phyloP scores from a whole-genome alignment of 306 rosid species.

The Inga leiocalycina region DNA sequence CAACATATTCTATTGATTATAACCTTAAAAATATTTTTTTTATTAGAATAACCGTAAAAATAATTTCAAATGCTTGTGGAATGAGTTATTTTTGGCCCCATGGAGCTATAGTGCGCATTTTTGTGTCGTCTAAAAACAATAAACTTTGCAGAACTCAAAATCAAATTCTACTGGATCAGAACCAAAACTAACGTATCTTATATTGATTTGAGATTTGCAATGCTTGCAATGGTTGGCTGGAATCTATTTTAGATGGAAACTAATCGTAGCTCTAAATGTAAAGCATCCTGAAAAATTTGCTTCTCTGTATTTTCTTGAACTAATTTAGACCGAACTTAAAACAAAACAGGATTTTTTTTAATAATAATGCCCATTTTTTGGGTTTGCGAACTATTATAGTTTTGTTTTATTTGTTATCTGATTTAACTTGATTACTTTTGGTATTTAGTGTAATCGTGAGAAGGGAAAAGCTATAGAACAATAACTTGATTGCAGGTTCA shows the following conservation, averaged over 20 bases:
- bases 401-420: slow-evolving; percentile 29
- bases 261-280: background rate
- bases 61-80: background rate
- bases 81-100: slow-evolving; percentile 15
- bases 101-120: slow-evolving; percentile 2
- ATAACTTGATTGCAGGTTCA: slow-evolving; percentile 66
- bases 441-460: slow-evolving; percentile 11
- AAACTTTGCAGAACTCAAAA: slow-evolving; percentile 1
- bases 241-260: background rate
- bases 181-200: background rate
- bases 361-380: background rate
- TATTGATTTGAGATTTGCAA: slow-evolving; percentile 7
- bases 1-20: slow-evolving; percentile 1
- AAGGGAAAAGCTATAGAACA: slow-evolving; percentile 26
- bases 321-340: slow-evolving; percentile 29
- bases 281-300: slow-evolving; percentile 7
- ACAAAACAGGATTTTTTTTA: slow-evolving; percentile 4
- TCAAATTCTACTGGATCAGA: background rate
- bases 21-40: background rate
- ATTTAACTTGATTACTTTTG: slow-evolving; percentile 17
- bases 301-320: background rate
- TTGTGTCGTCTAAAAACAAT: slow-evolving; percentile 7
- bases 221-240: slow-evolving; percentile 12
- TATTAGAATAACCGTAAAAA: background rate
- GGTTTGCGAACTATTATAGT: background rate